These are phyloP conservation scores for Boletus semigastroideus DNA, from an alignment of 1,284 basidiomycete genomes.

Conservation along the genomic window DNA sequence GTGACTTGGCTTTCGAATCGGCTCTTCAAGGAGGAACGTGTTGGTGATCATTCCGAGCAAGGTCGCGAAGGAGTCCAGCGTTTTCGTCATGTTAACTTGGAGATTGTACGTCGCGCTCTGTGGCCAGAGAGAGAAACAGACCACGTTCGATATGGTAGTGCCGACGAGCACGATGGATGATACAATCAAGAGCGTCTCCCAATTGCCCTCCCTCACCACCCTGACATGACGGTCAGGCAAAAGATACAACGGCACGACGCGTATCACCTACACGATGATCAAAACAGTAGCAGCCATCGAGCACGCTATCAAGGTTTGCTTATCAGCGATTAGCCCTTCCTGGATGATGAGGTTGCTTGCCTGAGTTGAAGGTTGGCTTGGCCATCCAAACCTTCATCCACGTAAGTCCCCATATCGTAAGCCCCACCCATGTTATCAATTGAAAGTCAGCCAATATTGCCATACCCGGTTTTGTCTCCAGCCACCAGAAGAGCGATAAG, in stretches of 20 bases:
- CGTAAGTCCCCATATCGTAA: conserved; percentile 79
- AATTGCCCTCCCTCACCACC: conserved; percentile 88
- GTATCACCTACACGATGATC: conserved; percentile 69
- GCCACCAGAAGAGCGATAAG: conserved; percentile 75
- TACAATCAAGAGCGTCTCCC: conserved; percentile 71
- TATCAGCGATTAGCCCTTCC: not conserved
- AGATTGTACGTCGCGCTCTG: conserved; percentile 82
- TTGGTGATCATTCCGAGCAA: conserved; percentile 78
- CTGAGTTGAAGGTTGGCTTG: conserved; percentile 91
- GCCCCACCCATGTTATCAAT: conserved; percentile 77
- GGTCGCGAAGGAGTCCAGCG: conserved; percentile 84
- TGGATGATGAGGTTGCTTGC: conserved; percentile 42
- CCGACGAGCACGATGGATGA: conserved; percentile 80
- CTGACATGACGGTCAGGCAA: conserved; percentile 37
- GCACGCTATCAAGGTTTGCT: conserved; percentile 54
- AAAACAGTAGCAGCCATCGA: conserved; percentile 90
- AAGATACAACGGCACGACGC: not conserved
- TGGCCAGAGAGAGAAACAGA: conserved; percentile 84
- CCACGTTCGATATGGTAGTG: conserved; percentile 73
- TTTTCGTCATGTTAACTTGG: conserved; percentile 81
- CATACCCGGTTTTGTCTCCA: conserved; percentile 67
- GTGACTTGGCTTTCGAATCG: conserved; percentile 49
- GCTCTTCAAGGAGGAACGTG: conserved; percentile 84
- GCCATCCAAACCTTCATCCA: conserved; percentile 90
- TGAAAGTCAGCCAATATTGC: conserved; percentile 69